Base-by-base conservation (phyloP, 768 basidiomycete species). In the Pleurotus tuber-regium region DNA sequence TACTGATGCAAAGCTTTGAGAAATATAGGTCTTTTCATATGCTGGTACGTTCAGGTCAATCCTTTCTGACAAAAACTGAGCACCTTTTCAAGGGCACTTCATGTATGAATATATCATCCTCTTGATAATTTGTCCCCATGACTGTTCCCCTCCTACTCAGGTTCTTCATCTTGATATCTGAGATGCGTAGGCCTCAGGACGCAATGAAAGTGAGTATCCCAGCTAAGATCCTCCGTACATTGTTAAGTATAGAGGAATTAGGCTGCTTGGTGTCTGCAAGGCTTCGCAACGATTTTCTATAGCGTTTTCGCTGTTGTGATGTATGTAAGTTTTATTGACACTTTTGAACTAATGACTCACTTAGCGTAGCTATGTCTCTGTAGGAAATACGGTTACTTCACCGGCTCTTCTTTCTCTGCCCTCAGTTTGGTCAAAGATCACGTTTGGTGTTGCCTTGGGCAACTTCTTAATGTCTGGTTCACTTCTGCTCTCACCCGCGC, bases 151-250 rank as follows among this genome's bases (percentile, higher is more conserved):
- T n/a, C n/a, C n/a, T n/a, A n/a, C n/a, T 16, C 18, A 79, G 78
- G 75, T 80, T 81, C 59, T 81, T 81, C 56, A 74, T 81, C 33
- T 60, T 80, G n/a, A 79, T 80, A 25, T 80, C 80, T 11, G 80
- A 82, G 57, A 80, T 81, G 80, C 64, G 62, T 18, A 59, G 57
- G 23, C 78, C 80, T 1, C 60, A 73, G 54, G 78, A 81, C 56
- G 78, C 78, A 4, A 81, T 80, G 76, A 81, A 81, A 70, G 79
- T 78, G 50, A 16, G 47, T 52, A 21, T 29, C 12, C 14, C 10
- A 19, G 35, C 11, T 6, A 29, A 21, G 33, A 11, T 40, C 14
- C 11, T n/a, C n/a, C n/a, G n/a, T n/a, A n/a, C n/a, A n/a, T n/a
- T n/a, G n/a, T n/a, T n/a, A n/a, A n/a, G n/a, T n/a, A 35, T 29